Conservation (phyloP, 2,329 filamentous ascomycete genomes). For the Sporothrix brunneoviolacea region DNA sequence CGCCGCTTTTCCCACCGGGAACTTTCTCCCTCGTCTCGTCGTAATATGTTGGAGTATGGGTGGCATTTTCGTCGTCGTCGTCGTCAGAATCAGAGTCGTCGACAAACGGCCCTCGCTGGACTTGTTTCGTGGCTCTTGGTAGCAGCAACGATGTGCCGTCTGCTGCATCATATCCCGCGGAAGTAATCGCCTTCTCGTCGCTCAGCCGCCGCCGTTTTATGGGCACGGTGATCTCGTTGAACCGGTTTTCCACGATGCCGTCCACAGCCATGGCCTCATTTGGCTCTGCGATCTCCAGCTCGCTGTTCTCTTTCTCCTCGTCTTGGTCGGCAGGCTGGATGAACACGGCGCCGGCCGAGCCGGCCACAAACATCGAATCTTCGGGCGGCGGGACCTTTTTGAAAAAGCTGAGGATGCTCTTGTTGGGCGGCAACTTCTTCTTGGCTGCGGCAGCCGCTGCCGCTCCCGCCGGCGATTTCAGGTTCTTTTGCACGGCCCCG, state of each 20-base stretch:
- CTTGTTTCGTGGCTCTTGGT: slow-evolving; percentile 21
- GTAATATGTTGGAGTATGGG: neutral
- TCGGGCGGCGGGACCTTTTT: slow-evolving; percentile 59
- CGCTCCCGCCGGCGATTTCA: neutral
- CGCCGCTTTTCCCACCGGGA: no score
- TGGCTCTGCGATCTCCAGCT: neutral
- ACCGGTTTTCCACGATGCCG: neutral
- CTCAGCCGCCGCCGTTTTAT: slow-evolving; percentile 9
- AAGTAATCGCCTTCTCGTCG: neutral
- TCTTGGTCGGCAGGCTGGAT: no score
- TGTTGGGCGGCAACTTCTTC: slow-evolving; percentile 34
- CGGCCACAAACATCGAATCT: slow-evolving; percentile 47
- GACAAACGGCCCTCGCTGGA: slow-evolving; percentile 53
- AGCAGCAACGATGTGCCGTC: slow-evolving; percentile 40
- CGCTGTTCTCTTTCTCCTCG: neutral
- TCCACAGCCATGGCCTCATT: neutral
- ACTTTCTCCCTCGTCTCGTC: no score
- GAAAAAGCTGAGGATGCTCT: slow-evolving; percentile 68
- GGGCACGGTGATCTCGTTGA: slow-evolving; percentile 5
- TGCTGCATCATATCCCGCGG: slow-evolving; percentile 24
- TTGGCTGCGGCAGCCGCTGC: slow-evolving; percentile 13
- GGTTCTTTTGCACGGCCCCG: slow-evolving; percentile 7
- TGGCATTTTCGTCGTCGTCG: neutral
- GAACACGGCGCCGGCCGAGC: neutral
- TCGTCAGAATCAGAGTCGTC: slow-evolving; percentile 37